Evolutionary conservation across 2,329 filamentous ascomycete species (phyloP).

Genomic region (Celoporthe dispersa): DNA sequence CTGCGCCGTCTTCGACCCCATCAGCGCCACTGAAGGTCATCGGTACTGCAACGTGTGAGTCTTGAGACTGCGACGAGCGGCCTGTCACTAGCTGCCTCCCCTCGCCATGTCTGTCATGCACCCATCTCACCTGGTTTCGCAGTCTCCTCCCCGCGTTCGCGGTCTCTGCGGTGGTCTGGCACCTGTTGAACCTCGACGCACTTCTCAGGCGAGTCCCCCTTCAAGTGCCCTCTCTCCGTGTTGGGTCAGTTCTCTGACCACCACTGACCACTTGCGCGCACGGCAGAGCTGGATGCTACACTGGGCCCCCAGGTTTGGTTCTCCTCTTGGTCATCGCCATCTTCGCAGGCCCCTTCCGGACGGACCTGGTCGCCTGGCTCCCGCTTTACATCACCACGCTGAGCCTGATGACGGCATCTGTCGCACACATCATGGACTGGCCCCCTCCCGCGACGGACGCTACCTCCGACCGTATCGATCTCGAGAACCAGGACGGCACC

Average conservation of each 20-base stretch:
- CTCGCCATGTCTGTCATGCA: neutral
- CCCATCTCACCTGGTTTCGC: neutral
- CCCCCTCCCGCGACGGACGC: no score
- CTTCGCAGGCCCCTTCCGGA: slow-evolving; percentile 17
- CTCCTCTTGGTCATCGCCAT: slow-evolving; percentile 13
- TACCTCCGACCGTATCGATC: neutral
- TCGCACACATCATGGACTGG: neutral
- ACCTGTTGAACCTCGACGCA: neutral
- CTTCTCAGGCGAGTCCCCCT: slow-evolving; percentile 3
- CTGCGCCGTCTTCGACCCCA: slow-evolving; percentile 6
- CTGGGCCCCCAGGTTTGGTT: slow-evolving; percentile 1
- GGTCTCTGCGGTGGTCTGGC: slow-evolving; percentile 8
- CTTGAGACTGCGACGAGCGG: neutral
- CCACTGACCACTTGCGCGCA: neutral
- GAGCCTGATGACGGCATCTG: neutral
- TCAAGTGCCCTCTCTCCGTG: neutral
- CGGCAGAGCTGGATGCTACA: slow-evolving; percentile 6
- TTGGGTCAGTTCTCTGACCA: neutral
- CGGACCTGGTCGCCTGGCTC: slow-evolving; percentile 6
- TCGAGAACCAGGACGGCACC: slow-evolving; percentile 2
- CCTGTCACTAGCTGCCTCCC: neutral
- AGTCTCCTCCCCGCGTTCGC: neutral
- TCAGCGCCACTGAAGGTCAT: neutral
- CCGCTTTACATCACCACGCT: neutral
- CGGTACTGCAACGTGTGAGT: slow-evolving; percentile 10